These are phyloP conservation scores for Lunularia cruciata DNA, from an alignment of 225 moss, liverwort and hornwort genomes.

Conservation along the genomic window DNA sequence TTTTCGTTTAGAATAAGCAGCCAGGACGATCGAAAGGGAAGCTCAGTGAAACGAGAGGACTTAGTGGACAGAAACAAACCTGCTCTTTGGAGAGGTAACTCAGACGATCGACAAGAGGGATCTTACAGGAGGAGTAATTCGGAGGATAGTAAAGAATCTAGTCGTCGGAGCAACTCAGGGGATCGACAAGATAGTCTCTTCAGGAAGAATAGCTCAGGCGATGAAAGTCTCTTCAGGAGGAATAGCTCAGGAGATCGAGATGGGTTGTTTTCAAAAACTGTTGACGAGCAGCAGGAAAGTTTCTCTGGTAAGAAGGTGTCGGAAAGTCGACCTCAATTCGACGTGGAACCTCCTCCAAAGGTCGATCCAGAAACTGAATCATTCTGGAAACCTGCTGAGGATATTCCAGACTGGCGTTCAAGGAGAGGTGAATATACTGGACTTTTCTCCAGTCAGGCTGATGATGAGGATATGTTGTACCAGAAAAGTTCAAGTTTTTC, in stretches of 20 bases:
- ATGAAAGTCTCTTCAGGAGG: conserved; percentile 27
- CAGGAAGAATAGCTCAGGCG: no score
- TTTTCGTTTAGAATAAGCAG: conserved; percentile 22
- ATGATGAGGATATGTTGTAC: conserved; percentile 16
- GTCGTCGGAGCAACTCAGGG: not conserved
- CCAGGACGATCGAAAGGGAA: conserved; percentile 8
- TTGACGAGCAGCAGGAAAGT: conserved; percentile 45
- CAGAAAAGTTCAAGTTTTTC: conserved; percentile 26
- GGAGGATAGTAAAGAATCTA: conserved; percentile 28
- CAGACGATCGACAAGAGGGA: conserved; percentile 7
- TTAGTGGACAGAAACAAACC: conserved; percentile 19
- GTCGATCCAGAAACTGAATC: conserved; percentile 15
- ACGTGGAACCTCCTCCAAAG: conserved; percentile 13
- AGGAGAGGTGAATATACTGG: conserved; percentile 12
- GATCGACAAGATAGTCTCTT: not conserved
- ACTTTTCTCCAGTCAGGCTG: conserved; percentile 9
- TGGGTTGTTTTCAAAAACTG: conserved; percentile 39
- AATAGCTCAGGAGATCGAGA: conserved; percentile 7
- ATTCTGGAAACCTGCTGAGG: conserved; percentile 23
- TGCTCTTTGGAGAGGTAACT: conserved; percentile 7
- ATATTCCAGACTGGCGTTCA: conserved; percentile 21
- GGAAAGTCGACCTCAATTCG: not conserved
- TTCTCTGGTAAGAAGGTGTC: conserved; percentile 44
- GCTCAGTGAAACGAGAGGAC: conserved; percentile 7
- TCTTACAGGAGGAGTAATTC: conserved; percentile 21